Base-by-base conservation (phyloP, 139 green algal genomes). In the Coelastrella sp. region DNA sequence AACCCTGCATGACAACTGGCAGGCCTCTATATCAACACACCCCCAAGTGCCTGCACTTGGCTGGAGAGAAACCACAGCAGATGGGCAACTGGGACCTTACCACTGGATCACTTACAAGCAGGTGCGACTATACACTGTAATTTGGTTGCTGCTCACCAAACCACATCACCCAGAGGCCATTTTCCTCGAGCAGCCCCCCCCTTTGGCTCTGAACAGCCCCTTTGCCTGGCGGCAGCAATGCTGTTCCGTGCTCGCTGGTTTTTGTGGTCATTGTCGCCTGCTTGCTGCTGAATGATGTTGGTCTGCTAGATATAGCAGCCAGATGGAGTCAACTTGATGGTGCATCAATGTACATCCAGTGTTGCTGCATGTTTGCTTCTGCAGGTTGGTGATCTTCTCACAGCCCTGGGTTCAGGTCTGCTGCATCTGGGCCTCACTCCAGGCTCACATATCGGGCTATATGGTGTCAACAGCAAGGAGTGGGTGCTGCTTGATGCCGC, bases 401-500 rank as follows among this genome's bases (percentile, higher is more conserved):
- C 91, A 9, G 94, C 92, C 0, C 90, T 98, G 34, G 96, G 96
- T 0, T 98, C 95, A 30, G 96, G 94, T 0, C 88, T 99, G 81
- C 25, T 98, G 50, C 88, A 96, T 59, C 88, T 96, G 53, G 96
- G 96, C 30, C 9, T 98, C 5, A 9, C 62, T 25, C 90, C 92
- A 4, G 90, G 91, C 7, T 66, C 71, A 8, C 81, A 84, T 0
- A 86, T 99, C 15, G 97, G 97, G n/a, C 75, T 99, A 15, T 99
- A 98, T 86, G 93, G 90, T 3, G 87, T 96, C 57, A 98, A 98
- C 86, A 93, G 90, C 74, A 88, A 87, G 83, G 96, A 99, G 64
- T 99, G 97, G 97, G 89, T 97, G 48, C 80, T 98, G 38, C 85
- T 96, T 40, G 97, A 99, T 83, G 85, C 86, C 8, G 97, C 96